Evolutionary conservation across 371 early-diverging fungal genomes (phyloP), one percentile per base, ranked within the genome.

Genomic region (Circinella umbellata): DNA sequence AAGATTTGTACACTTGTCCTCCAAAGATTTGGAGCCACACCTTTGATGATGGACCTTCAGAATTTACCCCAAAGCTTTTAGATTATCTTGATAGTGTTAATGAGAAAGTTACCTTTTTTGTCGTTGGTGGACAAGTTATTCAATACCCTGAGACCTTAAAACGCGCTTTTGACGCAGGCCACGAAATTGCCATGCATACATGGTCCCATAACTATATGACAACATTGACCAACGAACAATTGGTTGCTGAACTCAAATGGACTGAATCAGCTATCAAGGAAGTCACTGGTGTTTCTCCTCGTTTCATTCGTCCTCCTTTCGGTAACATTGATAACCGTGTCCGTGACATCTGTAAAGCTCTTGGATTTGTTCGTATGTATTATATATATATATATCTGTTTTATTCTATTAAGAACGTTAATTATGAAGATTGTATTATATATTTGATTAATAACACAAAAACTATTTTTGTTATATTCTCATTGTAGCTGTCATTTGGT

Each of bases 191-290:
- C 48, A 78, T 87, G 72, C 89, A 88, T 59, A 86, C 81, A 37
- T 83, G 81, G 88, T 85, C 87, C 20, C 92, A 91, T 68, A 84
- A 79, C 36, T 83, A 80, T 59, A 70, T 90, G 78, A 88, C 90
- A 18, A 83, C 89, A 1, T 62, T 86, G 64, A 83, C 87, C 54
- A 88, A 86, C 66, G 90, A 86, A 55, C 81, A 87, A 72, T 75
- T 91, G 42, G 86, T 89, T 17, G 88, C 85, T 39, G 91, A 91
- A 70, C 82, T 90, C 71, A 86, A 85, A 73, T 89, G 86, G 86
- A 88, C 80, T 20, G 85, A 84, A 49, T 78, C 82, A 66, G 84
- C 82, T 51, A 85, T 92, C 73, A 80, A 84, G 74, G 85, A 88
- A 64, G 81, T 86, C 60, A 88, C 81, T 61, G 90, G 90, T 67